These are phyloP conservation scores for Chaetomium sp. DNA, from an alignment of 2,329 filamentous ascomycete genomes.

Conservation along the genomic window DNA sequence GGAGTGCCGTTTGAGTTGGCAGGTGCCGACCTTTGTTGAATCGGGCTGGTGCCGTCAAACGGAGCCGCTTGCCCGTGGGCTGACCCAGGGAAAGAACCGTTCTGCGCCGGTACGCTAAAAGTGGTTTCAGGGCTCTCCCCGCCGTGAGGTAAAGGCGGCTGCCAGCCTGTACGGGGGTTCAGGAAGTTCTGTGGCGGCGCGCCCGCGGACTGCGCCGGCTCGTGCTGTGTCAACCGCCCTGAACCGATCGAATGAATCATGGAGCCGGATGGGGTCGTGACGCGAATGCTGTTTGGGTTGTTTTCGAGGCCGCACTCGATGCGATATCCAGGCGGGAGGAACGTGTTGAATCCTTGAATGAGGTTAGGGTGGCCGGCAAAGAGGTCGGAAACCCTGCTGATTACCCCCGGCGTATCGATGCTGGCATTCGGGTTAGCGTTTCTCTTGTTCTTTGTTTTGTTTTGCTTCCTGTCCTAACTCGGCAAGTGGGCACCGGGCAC, in stretches of 20 bases:
- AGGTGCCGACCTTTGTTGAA: constrained; percentile 27
- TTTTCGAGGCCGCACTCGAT: constrained; percentile 94
- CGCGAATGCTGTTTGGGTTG: constrained; percentile 90
- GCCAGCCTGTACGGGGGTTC: constrained; percentile 43
- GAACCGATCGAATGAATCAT: constrained; percentile 78
- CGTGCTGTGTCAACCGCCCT: constrained; percentile 42
- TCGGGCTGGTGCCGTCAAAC: constrained; percentile 28
- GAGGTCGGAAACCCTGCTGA: constrained; percentile 89
- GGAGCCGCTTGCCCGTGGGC: constrained; percentile 39
- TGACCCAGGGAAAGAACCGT: constrained; percentile 33
- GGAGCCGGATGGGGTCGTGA: constrained; percentile 96
- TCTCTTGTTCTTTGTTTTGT: background rate
- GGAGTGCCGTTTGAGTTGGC: constrained; percentile 31
- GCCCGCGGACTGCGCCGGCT: constrained; percentile 34
- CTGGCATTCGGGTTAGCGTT: constrained; percentile 31
- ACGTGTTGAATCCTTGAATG: constrained; percentile 98
- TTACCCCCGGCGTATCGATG: constrained; percentile 95
- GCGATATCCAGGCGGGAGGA: constrained; percentile 87
- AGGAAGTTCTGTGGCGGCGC: constrained; percentile 39
- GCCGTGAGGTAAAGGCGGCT: constrained; percentile 48
- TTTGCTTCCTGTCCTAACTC: constrained; percentile 13
- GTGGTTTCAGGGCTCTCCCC: constrained; percentile 57
- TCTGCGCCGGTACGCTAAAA: constrained; percentile 53
- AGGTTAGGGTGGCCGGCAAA: constrained; percentile 93
- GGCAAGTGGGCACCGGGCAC: constrained; percentile 29